Evolutionary conservation across 495 filamentous ascomycete species (phyloP).

Genomic region (Tirmania nivea): DNA sequence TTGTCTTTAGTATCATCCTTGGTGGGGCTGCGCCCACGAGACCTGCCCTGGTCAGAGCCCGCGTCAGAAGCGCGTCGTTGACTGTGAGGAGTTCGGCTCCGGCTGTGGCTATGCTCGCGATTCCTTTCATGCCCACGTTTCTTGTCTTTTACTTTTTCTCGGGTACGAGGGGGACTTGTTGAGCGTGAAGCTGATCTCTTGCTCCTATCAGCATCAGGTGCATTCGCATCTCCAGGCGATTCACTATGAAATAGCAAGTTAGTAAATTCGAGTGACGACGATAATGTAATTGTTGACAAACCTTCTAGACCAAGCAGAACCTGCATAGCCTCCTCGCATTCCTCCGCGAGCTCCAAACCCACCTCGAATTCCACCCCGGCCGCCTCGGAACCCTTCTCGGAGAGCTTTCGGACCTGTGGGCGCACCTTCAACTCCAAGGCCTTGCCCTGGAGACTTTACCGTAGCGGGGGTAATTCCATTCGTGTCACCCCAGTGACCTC

Average conservation of each 20-base stretch:
- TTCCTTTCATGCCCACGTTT: neutral
- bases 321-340: neutral
- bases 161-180: neutral
- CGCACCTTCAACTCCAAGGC: constrained; percentile 50
- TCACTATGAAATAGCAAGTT: constrained; percentile 3
- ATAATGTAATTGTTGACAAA: constrained; percentile 2
- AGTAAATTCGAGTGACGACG: neutral
- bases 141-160: constrained; percentile 12
- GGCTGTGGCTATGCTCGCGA: neutral
- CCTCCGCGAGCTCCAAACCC: constrained; percentile 2
- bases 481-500: neutral
- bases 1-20: neutral
- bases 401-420: constrained; percentile 88
- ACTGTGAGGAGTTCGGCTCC: neutral
- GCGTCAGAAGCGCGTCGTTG: neutral
- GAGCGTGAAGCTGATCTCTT: neutral
- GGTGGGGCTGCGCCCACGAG: neutral
- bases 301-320: constrained; percentile 16
- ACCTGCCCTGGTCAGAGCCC: neutral
- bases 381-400: constrained; percentile 44
- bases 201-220: neutral
- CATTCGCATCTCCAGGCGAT: constrained; percentile 6
- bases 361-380: constrained; percentile 10
- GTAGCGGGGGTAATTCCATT: constrained; percentile 1
- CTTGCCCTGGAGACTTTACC: constrained; percentile 15